Evolutionary conservation across 257 asterid species (phyloP), one percentile per base, ranked within the genome.

Genomic region (Solanum lycopersicoides): DNA sequence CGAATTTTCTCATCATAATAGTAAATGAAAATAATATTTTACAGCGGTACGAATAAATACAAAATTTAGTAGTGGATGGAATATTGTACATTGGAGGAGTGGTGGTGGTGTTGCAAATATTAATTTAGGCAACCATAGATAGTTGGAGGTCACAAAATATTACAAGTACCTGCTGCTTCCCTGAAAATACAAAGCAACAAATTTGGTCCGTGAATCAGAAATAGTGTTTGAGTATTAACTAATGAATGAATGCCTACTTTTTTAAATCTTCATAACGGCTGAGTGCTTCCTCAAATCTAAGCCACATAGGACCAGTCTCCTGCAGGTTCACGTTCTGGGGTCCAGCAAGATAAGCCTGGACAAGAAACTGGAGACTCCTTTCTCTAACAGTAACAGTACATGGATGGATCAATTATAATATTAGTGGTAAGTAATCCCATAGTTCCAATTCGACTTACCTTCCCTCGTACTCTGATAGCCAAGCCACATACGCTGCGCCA

Each of bases 401-500:
- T 23, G 15, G 20, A 53, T 18, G n/a, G n/a, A 53, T 53, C 35
- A 12, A 25, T 77, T 28, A n/a, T 42, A 41, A 41, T 42, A 21
- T 75, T 75, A 3, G 21, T 39, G n/a, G 47, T 73, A 73, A 18
- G 39, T 37, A 37, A 37, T 37, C 25, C 8, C 50, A 9, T 9
- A 73, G 82, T 23, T 23, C 82, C 30, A 75, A 39, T 21, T 21
- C 20, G 12, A 35, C 84, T 34, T 89, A 97, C 99, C 96, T 94
- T 91, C 98, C 98, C 84, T 97, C 96, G n/a, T 97, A 97, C 73
- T 96, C 91, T 76, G 98, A 94, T 86, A 97, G 87, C 98, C 98
- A 97, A 76, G 90, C 90, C 92, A 97, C 88, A 88, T 97, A 97
- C 87, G 99, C 99, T 30, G 99, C 96, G 86, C 99, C 99, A 53